Percentiles rank a stretch among this genome's conserved stretches.
Evolutionary conservation across 108 stramenopile genomes (phyloP).

Genomic region (Skeletonema grethae): DNA sequence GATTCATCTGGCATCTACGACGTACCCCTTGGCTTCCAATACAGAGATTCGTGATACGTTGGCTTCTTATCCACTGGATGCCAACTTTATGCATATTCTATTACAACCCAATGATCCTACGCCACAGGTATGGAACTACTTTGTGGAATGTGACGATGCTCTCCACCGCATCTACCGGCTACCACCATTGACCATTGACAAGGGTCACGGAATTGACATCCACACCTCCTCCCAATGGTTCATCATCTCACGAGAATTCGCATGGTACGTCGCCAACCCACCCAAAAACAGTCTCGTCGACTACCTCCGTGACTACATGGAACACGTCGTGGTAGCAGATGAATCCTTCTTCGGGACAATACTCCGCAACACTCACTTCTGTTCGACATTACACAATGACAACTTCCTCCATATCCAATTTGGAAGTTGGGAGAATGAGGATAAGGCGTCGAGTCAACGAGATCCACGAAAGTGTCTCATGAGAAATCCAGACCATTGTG

Average conservation of each 20-base stretch:
- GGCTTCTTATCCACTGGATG: slow-evolving; percentile 82
- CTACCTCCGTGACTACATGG: slow-evolving; percentile 75
- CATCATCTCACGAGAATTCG: slow-evolving; percentile 89
- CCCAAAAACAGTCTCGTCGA: slow-evolving; percentile 71
- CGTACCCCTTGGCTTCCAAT: slow-evolving; percentile 93
- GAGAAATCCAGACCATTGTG: slow-evolving; percentile 88
- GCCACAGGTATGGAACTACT: slow-evolving; percentile 86
- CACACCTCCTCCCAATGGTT: slow-evolving; percentile 95
- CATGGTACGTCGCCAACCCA: slow-evolving; percentile 79
- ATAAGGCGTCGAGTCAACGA: slow-evolving; percentile 44
- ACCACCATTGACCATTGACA: slow-evolving; percentile 55
- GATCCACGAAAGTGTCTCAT: slow-evolving; percentile 89
- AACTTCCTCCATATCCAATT: slow-evolving; percentile 93
- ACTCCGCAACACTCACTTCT: slow-evolving; percentile 86
- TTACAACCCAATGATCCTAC: slow-evolving; percentile 71
- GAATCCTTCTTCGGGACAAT: slow-evolving; percentile 95
- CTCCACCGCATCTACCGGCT: slow-evolving; percentile 92
- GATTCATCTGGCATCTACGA: slow-evolving; percentile 86
- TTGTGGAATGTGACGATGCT: slow-evolving; percentile 94
- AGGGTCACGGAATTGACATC: slow-evolving; percentile 70
- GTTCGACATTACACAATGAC: slow-evolving; percentile 85
- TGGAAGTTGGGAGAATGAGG: slow-evolving; percentile 91
- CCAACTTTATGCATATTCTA: slow-evolving; percentile 82
- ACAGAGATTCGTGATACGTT: slow-evolving; percentile 82
- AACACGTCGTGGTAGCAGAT: slow-evolving; percentile 93